These are phyloP conservation scores for Casuarina cunninghamiana DNA, from an alignment of 306 rosid genomes.

Conservation along the genomic window DNA sequence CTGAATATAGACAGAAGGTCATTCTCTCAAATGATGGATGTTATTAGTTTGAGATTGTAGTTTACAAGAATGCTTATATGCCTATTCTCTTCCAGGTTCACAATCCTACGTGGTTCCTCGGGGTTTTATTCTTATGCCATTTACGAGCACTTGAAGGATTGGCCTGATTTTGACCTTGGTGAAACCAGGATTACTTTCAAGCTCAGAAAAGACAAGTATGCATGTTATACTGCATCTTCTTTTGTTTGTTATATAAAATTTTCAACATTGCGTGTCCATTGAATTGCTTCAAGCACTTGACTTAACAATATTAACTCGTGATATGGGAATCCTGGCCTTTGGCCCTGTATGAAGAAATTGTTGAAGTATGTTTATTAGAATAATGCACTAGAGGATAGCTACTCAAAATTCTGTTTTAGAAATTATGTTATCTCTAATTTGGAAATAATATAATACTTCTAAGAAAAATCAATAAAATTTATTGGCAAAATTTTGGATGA, in stretches of 20 bases:
- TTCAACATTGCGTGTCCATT: neutral
- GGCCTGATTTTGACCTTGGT: slow-evolving; percentile 79
- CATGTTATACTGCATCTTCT: neutral
- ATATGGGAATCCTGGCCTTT: neutral
- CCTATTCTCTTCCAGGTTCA: slow-evolving; percentile 54
- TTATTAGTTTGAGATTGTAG: slow-evolving; percentile 20
- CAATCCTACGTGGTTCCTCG: slow-evolving; percentile 76
- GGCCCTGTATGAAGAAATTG: neutral
- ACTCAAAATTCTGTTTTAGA: neutral
- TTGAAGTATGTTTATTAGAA: neutral
- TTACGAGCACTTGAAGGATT: slow-evolving; percentile 74
- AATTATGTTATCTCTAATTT: neutral
- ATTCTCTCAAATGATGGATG: slow-evolving; percentile 21
- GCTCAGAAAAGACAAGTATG: slow-evolving; percentile 78
- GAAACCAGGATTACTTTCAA: slow-evolving; percentile 90
- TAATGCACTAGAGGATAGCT: neutral
- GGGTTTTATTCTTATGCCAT: slow-evolving; percentile 91
- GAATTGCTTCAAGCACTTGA: neutral
- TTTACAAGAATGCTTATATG: slow-evolving; percentile 19
- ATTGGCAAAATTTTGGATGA: neutral
- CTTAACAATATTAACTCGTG: neutral
- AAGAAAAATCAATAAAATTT: neutral
- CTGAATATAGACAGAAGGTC: slow-evolving; percentile 94
- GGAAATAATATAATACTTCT: neutral
- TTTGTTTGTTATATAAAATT: neutral